phyloP scores from a whole-genome alignment of 306 rosid species.

The Nissolia schottii region DNA sequence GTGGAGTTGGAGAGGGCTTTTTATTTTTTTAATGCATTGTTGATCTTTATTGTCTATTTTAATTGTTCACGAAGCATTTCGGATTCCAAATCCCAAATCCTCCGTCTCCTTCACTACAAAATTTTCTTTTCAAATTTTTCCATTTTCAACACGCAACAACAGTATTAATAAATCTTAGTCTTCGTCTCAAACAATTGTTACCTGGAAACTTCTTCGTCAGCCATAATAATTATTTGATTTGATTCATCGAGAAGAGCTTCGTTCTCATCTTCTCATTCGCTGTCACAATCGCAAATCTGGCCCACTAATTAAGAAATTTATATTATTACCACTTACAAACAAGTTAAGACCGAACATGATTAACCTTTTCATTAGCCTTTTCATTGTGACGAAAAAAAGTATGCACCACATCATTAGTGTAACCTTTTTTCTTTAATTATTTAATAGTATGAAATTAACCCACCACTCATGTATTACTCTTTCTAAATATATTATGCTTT shows the following conservation, averaged over 20 bases:
- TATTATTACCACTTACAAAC: constrained; percentile 12
- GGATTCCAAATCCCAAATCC: not conserved
- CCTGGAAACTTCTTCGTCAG: constrained; percentile 32
- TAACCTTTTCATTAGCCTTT: constrained; percentile 30
- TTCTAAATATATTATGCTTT: no score
- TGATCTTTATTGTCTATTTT: no score
- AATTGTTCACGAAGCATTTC: no score
- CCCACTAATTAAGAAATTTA: not conserved
- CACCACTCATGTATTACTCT: not conserved
- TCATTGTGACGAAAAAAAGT: not conserved
- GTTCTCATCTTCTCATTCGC: constrained; percentile 18
- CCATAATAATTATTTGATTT: not conserved
- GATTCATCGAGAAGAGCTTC: not conserved
- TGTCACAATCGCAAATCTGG: not conserved
- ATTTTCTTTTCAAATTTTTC: not conserved
- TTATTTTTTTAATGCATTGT: no score
- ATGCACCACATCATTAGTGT: not conserved
- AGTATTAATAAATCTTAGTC: not conserved
- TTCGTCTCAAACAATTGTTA: not conserved
- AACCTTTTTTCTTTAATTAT: not conserved
- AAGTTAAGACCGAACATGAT: constrained; percentile 29
- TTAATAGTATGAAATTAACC: not conserved
- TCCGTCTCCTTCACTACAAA: not conserved
- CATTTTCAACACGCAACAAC: constrained; percentile 10
- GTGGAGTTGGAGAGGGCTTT: no score